Base-by-base conservation (phyloP, 2,329 filamentous ascomycete genomes). In the Colletotrichum cereale region DNA sequence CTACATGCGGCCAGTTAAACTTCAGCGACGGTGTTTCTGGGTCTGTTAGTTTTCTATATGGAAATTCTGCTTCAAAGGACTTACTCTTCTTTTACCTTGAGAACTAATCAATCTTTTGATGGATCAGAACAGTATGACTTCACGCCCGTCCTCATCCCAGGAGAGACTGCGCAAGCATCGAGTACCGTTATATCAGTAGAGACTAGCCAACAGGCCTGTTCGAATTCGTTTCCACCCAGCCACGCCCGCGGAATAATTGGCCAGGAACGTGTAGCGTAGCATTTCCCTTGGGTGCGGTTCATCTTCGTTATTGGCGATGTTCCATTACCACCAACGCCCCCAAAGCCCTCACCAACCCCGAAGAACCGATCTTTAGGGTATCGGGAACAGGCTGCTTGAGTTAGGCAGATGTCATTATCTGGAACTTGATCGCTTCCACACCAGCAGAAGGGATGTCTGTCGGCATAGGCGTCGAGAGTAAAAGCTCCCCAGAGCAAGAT, bases 361-460 rank as follows among this genome's bases (percentile, higher is more conserved):
- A 68, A 65, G 52, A 68, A 64, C 40, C 42, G 64, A 34, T 57
- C 61, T n/a, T 56, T 52, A 1, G 60, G 60, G 24, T 68, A 68
- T 12, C 16, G 40, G 2, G 21, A 16, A 26, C 66, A 68, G 2
- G 66, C 66, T 40, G 60, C 66, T 42, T 57, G 50, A 10, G 66
- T 68, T 1, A 68, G 16, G 34, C 66, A 68, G 1, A 16, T 6
- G 34, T 68, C 66, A 21, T 10, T 2, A 0, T 44, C 50, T 5
- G 2, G 21, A 6, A 21, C 31, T 36, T 68, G 31, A 6, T 50
- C 16, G 31, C 66, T 68, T 2, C 16, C 40, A 21, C 66, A 68
- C 66, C 66, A 68, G 31, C 66, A 68, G 2, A 68, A 65, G 34
- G 52, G 66, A 18, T 68, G 66, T 21, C 31, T 68, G 40, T 68